These are phyloP conservation scores for Coemansia sp. DNA, from an alignment of 371 early-diverging fungal species.

Conservation along the genomic window DNA sequence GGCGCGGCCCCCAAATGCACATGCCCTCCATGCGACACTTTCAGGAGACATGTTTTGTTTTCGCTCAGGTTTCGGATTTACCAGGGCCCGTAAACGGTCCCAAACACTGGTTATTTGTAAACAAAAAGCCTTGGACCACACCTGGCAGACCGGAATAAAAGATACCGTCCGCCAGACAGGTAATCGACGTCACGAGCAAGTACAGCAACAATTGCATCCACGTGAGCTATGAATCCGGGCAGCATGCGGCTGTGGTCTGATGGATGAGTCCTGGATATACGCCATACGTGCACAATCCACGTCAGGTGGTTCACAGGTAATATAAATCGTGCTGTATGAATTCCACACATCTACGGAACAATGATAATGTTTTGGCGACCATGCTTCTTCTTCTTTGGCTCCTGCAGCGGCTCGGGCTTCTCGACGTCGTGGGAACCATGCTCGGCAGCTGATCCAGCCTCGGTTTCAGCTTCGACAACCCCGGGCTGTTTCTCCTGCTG, in stretches of 20 bases:
- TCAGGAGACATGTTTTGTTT: neutral
- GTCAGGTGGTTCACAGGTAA: neutral
- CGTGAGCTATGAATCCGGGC: too few relatives aligned
- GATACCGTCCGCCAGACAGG: too few relatives aligned
- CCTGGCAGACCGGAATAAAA: too few relatives aligned
- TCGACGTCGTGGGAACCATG: neutral
- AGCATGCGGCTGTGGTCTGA: neutral
- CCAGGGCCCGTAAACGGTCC: neutral
- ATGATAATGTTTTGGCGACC: slow-evolving; percentile 39
- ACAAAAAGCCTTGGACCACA: too few relatives aligned
- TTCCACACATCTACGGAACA: slow-evolving; percentile 14
- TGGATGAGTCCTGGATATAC: neutral
- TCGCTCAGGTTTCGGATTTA: neutral
- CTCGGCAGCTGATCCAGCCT: neutral
- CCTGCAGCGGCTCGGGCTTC: slow-evolving; percentile 4
- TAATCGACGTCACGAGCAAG: too few relatives aligned
- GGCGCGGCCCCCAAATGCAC: too few relatives aligned
- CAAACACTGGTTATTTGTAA: too few relatives aligned
- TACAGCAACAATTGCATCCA: too few relatives aligned
- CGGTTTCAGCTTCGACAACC: neutral
- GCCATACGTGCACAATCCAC: neutral
- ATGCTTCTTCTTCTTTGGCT: slow-evolving; percentile 26
- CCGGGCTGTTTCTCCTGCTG: neutral
- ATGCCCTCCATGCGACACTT: neutral
- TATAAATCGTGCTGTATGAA: too few relatives aligned